phyloP scores from a whole-genome alignment of 1,284 basidiomycete species.

The Fomitiporia mediterranea region DNA sequence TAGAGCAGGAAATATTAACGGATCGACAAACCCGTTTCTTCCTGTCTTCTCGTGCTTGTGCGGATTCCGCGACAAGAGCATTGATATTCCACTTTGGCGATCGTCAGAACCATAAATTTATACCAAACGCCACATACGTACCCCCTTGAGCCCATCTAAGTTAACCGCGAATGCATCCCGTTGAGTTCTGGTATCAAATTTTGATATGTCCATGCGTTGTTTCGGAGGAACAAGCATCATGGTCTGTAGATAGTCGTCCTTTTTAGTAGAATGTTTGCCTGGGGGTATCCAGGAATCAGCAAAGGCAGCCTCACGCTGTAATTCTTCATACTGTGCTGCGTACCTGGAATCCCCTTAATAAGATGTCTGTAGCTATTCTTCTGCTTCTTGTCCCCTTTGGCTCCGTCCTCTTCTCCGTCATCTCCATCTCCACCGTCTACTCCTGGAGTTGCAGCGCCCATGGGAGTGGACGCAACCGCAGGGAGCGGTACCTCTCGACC shows the following conservation, averaged over 20 bases:
- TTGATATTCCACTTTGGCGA: conserved; percentile 64
- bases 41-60: conserved; percentile 72
- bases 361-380: conserved; percentile 75
- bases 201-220: conserved; percentile 56
- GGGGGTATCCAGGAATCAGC: too few relatives aligned
- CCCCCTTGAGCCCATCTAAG: conserved; percentile 69
- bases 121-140: conserved; percentile 38
- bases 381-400: conserved; percentile 65
- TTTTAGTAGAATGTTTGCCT: conserved; percentile 81
- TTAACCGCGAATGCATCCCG: conserved; percentile 68
- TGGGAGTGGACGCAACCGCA: conserved; percentile 30
- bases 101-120: conserved; percentile 19
- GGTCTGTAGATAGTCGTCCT: conserved; percentile 64
- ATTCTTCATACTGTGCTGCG: conserved; percentile 18
- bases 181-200: conserved; percentile 65
- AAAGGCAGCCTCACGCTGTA: too few relatives aligned
- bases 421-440: conserved; percentile 39
- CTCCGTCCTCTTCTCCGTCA: conserved; percentile 45
- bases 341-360: conserved; percentile 71
- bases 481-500: conserved; percentile 37
- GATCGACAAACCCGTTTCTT: conserved; percentile 60
- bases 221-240: conserved; percentile 68
- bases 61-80: conserved; percentile 58
- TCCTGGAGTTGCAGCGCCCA: conserved; percentile 34
- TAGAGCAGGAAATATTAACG: conserved; percentile 7